phyloP scores from a whole-genome alignment of 495 filamentous ascomycete genomes.

The Penicillium waksmanii region DNA sequence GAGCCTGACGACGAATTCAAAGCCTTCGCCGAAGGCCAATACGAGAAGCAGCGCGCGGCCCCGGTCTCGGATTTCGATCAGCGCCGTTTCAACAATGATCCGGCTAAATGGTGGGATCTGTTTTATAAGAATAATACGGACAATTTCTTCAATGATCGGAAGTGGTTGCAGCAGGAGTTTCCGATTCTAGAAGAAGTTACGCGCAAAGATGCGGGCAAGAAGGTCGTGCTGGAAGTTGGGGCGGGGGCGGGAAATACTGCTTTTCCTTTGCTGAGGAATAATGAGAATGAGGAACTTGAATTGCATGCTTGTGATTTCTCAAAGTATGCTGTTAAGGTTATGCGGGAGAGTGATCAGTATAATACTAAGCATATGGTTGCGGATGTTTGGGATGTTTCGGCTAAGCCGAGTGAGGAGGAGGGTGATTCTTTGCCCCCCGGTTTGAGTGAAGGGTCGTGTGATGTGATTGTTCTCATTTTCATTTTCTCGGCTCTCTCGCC shows the following conservation, averaged over 20 bases:
- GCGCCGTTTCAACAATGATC: conserved; percentile 81
- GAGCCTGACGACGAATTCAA: conserved; percentile 80
- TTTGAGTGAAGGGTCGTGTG: conserved; percentile 73
- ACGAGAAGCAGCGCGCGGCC: conserved; percentile 74
- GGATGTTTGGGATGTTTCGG: conserved; percentile 88
- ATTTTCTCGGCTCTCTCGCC: conserved; percentile 93
- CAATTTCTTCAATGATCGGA: conserved; percentile 98
- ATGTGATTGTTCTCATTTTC: conserved; percentile 92
- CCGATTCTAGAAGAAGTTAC: conserved; percentile 76
- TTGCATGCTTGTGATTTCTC: conserved; percentile 95
- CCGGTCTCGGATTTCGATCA: conserved; percentile 90
- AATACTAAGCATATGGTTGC: conserved; percentile 71
- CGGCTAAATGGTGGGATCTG: conserved; percentile 93
- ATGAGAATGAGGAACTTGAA: conserved; percentile 75
- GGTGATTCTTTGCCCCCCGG: conserved; percentile 66
- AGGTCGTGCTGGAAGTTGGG: conserved; percentile 82
- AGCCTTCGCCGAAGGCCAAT: conserved; percentile 79
- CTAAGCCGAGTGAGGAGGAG: conserved; percentile 44
- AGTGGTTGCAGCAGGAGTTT: conserved; percentile 96
- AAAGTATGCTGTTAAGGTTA: conserved; percentile 85
- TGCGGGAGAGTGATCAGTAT: conserved; percentile 70
- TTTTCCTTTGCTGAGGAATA: conserved; percentile 81
- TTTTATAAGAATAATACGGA: conserved; percentile 95
- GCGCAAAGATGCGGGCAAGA: conserved; percentile 59
- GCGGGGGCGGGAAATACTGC: conserved; percentile 96